These are phyloP conservation scores for Melanogaster broomeanus DNA, from an alignment of 768 basidiomycete genomes.

Conservation along the genomic window DNA sequence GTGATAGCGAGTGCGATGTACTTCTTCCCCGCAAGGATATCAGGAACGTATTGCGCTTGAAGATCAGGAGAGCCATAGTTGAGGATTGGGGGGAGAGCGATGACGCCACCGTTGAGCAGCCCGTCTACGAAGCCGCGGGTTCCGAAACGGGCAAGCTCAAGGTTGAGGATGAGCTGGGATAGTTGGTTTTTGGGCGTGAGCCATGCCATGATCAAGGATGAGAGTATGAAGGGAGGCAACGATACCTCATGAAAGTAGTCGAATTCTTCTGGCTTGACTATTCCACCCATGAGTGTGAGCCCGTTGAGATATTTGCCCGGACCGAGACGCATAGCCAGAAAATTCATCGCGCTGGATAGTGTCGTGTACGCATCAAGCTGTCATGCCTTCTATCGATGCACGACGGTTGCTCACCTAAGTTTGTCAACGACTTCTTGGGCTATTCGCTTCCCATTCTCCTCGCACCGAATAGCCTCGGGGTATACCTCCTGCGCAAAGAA, in stretches of 20 bases:
- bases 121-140: slow-evolving; percentile 90
- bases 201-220: background rate
- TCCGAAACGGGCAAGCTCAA: slow-evolving; percentile 81
- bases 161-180: slow-evolving; percentile 69
- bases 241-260: slow-evolving; percentile 91
- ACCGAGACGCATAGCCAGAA: slow-evolving; percentile 70
- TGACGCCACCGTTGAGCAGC: slow-evolving; percentile 76
- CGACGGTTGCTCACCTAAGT: slow-evolving; percentile 58
- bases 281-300: slow-evolving; percentile 72
- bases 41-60: slow-evolving; percentile 67
- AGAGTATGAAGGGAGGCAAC: background rate
- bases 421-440: slow-evolving; percentile 84
- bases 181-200: background rate
- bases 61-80: slow-evolving; percentile 85
- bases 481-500: slow-evolving; percentile 76
- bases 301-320: slow-evolving; percentile 89
- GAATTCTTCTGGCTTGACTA: slow-evolving; percentile 82
- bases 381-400: background rate
- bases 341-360: slow-evolving; percentile 54
- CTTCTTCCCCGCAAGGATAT: slow-evolving; percentile 76
- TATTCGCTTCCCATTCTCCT: slow-evolving; percentile 86
- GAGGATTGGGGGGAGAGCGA: slow-evolving; percentile 86
- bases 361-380: background rate
- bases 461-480: slow-evolving; percentile 75
- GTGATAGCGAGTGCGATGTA: slow-evolving; percentile 89